Conservation (phyloP, 805 yeast species). For the Candida sithepensis region DNA sequence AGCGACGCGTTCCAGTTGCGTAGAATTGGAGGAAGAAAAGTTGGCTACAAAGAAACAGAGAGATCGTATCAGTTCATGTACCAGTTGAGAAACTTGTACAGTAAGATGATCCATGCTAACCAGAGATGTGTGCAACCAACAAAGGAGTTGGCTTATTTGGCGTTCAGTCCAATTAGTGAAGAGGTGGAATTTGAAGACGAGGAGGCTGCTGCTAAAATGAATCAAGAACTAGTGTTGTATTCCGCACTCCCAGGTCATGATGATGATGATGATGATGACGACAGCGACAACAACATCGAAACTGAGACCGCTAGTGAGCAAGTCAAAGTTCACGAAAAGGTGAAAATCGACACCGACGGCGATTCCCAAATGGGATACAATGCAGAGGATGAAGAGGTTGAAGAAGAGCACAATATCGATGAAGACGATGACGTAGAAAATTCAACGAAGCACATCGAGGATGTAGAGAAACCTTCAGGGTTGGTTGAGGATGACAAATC, state of each 20-base stretch:
- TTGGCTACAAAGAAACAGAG: constrained; percentile 72
- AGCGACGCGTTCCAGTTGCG: constrained; percentile 39
- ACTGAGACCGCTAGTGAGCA: too few relatives aligned
- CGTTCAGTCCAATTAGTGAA: constrained; percentile 70
- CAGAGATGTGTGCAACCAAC: constrained; percentile 73
- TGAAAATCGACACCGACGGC: constrained; percentile 2
- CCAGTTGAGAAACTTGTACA: constrained; percentile 66
- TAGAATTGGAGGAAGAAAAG: constrained; percentile 84
- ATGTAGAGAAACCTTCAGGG: neutral
- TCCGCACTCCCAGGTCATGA: neutral
- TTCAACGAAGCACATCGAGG: neutral
- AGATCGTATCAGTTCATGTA: constrained; percentile 80
- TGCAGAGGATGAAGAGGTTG: constrained; percentile 3
- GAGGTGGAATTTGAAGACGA: constrained; percentile 53
- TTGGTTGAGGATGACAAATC: neutral
- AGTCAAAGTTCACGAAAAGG: neutral
- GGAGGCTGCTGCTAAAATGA: neutral
- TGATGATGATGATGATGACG: too few relatives aligned
- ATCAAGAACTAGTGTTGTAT: neutral
- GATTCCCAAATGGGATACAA: constrained; percentile 8
- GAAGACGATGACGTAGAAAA: too few relatives aligned
- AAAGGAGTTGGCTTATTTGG: constrained; percentile 81
- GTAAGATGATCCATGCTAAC: constrained; percentile 61
- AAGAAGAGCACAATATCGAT: too few relatives aligned
- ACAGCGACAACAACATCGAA: too few relatives aligned